phyloP scores from a whole-genome alignment of 1,139 yeast genomes.

The Blastobotrys ciferrii region DNA sequence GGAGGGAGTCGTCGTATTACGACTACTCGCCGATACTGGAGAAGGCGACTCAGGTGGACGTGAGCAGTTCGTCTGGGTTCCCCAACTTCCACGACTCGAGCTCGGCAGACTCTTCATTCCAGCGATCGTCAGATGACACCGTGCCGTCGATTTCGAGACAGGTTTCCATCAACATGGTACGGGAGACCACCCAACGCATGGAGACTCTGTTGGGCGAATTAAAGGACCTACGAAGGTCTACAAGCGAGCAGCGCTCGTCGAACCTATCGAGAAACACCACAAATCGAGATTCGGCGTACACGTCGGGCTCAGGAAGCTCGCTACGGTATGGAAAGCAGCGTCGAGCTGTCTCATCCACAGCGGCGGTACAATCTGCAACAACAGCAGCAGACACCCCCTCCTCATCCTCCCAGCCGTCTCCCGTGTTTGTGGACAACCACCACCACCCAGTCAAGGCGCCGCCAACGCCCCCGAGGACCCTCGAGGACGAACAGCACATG shows the following conservation, averaged over 20 bases:
- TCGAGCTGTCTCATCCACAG: not conserved
- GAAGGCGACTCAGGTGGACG: slow-evolving; percentile 26
- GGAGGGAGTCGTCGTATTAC: slow-evolving; percentile 23
- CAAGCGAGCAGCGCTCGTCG: slow-evolving; percentile 17
- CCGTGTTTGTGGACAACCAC: not conserved
- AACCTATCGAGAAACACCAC: not conserved
- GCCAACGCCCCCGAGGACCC: slow-evolving; percentile 8
- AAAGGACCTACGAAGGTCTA: slow-evolving; percentile 25
- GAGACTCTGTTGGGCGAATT: slow-evolving; percentile 26
- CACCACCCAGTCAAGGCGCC: slow-evolving; percentile 2
- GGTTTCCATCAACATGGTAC: slow-evolving; percentile 18
- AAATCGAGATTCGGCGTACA: slow-evolving; percentile 3
- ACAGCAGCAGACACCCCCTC: not conserved
- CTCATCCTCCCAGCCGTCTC: not conserved
- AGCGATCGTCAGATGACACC: slow-evolving; percentile 3
- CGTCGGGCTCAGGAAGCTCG: slow-evolving; percentile 1
- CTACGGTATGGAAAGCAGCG: not conserved
- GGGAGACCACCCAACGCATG: slow-evolving; percentile 27
- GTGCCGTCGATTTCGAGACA: slow-evolving; percentile 5
- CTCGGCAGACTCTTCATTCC: not conserved
- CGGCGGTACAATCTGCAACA: slow-evolving; percentile 2
- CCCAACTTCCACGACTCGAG: not conserved
- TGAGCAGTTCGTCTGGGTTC: slow-evolving; percentile 5
- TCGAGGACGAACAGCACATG: slow-evolving; percentile 2
- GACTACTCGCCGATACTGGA: slow-evolving; percentile 31